Evolutionary conservation across 192 early-diverging fungal genomes (phyloP).

Genomic region (Entomortierella lignicola): DNA sequence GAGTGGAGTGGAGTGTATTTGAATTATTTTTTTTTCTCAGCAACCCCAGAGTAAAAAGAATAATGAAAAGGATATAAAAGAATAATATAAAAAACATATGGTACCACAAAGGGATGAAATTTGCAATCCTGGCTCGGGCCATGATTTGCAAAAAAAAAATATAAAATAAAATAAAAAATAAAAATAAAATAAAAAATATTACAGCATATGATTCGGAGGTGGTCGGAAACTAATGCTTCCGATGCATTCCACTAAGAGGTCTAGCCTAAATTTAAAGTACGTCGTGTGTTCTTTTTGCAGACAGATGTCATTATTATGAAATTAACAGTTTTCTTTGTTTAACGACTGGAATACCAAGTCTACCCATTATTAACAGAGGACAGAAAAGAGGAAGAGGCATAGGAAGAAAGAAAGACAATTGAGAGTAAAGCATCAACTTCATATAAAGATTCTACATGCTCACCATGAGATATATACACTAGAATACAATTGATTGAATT

Average conservation of each 20-base stretch:
- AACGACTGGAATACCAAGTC: too few species aligned
- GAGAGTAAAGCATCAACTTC: too few species aligned
- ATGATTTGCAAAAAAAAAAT: not conserved
- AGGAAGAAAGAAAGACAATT: too few species aligned
- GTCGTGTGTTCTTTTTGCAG: not conserved
- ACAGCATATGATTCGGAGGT: slow-evolving; percentile 17
- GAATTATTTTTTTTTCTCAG: too few species aligned
- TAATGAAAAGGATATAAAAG: not conserved
- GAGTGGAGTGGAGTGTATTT: too few species aligned
- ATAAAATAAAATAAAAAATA: not conserved
- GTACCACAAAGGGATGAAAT: not conserved
- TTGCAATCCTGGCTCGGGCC: slow-evolving; percentile 1
- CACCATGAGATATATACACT: not conserved
- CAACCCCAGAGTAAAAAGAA: too few species aligned
- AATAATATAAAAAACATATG: not conserved
- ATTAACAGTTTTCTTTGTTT: not conserved
- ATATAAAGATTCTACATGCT: too few species aligned
- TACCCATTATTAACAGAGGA: too few species aligned
- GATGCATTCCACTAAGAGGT: slow-evolving; percentile 26
- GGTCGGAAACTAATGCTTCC: slow-evolving; percentile 2
- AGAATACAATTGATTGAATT: not conserved
- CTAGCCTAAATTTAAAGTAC: not conserved
- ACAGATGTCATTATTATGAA: not conserved
- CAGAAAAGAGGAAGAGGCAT: too few species aligned
- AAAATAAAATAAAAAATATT: not conserved